phyloP scores from a whole-genome alignment of 371 early-diverging fungal species.

The Circinella minor region DNA sequence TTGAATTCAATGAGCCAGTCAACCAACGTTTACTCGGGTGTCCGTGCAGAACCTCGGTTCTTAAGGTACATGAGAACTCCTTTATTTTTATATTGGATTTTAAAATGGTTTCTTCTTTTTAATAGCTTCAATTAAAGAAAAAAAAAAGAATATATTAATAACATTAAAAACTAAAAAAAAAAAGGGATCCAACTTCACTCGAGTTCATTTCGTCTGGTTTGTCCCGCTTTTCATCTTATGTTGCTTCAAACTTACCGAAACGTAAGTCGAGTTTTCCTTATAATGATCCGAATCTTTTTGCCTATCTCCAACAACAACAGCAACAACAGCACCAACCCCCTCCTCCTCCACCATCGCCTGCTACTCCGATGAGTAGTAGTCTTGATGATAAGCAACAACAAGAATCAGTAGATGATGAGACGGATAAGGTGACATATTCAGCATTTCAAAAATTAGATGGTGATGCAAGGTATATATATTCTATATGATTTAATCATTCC shows the following conservation, averaged over 20 bases:
- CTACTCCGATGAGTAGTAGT: conserved; percentile 16
- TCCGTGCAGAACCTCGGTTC: conserved; percentile 56
- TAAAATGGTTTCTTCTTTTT: no score
- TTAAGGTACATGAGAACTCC: conserved; percentile 30
- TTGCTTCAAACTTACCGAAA: conserved; percentile 53
- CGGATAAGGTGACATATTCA: conserved; percentile 38
- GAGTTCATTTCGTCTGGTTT: conserved; percentile 64
- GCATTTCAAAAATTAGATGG: conserved; percentile 36
- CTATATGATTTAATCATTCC: no score
- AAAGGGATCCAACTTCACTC: conserved; percentile 64
- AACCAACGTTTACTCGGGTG: conserved; percentile 38
- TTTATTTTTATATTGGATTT: neutral
- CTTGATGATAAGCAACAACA: conserved; percentile 15
- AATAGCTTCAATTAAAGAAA: no score
- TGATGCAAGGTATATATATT: conserved; percentile 10
- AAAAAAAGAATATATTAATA: no score
- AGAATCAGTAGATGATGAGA: conserved; percentile 22
- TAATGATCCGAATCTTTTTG: conserved; percentile 32
- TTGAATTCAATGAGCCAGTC: conserved; percentile 13
- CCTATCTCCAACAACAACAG: conserved; percentile 27
- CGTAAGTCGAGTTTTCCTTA: conserved; percentile 43
- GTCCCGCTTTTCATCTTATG: conserved; percentile 63
- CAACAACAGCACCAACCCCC: conserved; percentile 21
- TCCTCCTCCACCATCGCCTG: conserved; percentile 13
- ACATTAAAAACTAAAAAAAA: neutral